phyloP scores from a whole-genome alignment of 179 eudicot species.

The Dionaea muscipula region DNA sequence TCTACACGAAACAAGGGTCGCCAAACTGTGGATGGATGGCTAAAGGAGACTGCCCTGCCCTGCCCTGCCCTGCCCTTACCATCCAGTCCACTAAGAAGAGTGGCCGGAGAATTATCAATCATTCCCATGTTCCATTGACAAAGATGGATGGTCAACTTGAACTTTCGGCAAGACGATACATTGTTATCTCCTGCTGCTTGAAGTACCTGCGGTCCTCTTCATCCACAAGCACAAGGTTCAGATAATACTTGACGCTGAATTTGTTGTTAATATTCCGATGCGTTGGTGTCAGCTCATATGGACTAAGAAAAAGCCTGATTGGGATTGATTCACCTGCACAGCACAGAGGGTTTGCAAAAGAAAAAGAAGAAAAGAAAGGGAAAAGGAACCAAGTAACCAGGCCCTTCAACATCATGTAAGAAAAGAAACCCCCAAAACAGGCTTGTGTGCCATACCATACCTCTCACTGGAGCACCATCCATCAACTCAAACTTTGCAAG shows the following conservation, averaged over 20 bases:
- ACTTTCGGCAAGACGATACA: conserved; percentile 63
- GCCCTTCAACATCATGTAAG: too few species aligned
- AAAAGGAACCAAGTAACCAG: too few species aligned
- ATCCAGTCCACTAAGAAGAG: too few species aligned
- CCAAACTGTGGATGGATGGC: too few species aligned
- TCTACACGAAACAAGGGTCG: too few species aligned
- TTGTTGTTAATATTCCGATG: conserved; percentile 90
- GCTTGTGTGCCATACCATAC: too few species aligned
- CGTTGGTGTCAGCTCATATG: conserved; percentile 89
- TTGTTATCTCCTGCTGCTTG: conserved; percentile 87
- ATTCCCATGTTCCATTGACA: too few species aligned
- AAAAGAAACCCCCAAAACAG: too few species aligned
- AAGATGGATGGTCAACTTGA: conserved; percentile 13
- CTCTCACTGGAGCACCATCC: conserved; percentile 99
- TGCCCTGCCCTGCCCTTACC: too few species aligned
- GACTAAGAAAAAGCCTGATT: conserved; percentile 76
- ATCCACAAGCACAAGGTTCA: conserved; percentile 89
- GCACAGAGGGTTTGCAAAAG: too few species aligned
- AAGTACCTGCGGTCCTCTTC: conserved; percentile 96
- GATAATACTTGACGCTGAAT: conserved; percentile 82
- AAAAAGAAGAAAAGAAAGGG: background rate
- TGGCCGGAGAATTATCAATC: too few species aligned
- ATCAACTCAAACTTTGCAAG: conserved; percentile 94
- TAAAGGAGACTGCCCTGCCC: too few species aligned
- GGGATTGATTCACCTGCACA: conserved; percentile 97